Percentiles rank a stretch among this genome's conserved stretches.
Evolutionary conservation across 768 basidiomycete genomes (phyloP).

Genomic region (Boletus barrowsii): DNA sequence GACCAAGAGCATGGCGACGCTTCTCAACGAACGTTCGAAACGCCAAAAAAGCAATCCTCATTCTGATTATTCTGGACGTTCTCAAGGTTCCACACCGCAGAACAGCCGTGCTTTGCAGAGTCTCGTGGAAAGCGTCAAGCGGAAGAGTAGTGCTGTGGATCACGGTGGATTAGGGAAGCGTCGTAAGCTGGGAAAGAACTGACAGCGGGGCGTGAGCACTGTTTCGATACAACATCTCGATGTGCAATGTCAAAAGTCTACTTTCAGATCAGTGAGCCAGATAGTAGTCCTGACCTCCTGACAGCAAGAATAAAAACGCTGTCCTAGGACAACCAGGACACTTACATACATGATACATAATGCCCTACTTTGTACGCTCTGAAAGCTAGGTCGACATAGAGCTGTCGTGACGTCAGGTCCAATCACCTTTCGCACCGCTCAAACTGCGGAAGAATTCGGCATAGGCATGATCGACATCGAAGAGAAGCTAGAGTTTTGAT

Average conservation of each 20-base stretch:
- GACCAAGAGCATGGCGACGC: constrained; percentile 83
- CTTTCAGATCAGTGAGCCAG: too few species aligned
- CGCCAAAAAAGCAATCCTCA: constrained; percentile 43
- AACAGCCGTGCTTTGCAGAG: constrained; percentile 46
- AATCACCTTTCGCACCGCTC: constrained; percentile 38
- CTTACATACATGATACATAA: too few species aligned
- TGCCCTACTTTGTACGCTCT: too few species aligned
- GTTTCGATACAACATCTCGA: background rate
- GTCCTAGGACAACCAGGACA: too few species aligned
- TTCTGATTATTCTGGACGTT: background rate
- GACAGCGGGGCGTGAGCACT: background rate
- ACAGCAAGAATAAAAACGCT: too few species aligned
- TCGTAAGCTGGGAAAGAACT: constrained; percentile 29
- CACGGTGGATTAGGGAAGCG: constrained; percentile 37
- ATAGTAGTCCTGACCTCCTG: too few species aligned
- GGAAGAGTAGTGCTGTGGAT: constrained; percentile 52
- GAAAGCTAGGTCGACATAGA: too few species aligned
- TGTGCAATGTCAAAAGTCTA: too few species aligned
- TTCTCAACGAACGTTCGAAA: constrained; percentile 81
- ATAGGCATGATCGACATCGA: constrained; percentile 96
- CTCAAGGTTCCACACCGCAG: constrained; percentile 1
- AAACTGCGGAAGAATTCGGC: constrained; percentile 87
- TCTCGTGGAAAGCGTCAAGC: constrained; percentile 85
- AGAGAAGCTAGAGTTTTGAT: constrained; percentile 61
- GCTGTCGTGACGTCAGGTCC: constrained; percentile 9